Conservation (phyloP, 352 stramenopile species). For the Phytophthora sp. region DNA sequence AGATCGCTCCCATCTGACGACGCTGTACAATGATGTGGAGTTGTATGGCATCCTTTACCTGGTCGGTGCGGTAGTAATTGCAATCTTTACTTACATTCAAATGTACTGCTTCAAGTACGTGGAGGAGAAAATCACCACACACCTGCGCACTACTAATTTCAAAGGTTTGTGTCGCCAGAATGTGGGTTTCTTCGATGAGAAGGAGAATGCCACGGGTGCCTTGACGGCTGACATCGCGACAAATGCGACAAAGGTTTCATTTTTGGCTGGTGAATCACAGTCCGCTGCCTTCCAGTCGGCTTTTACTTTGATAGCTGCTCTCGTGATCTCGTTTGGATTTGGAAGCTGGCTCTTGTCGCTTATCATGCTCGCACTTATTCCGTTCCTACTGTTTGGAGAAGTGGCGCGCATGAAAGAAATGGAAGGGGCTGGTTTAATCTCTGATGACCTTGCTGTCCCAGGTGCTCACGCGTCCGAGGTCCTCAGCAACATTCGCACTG, state of each 20-base stretch:
- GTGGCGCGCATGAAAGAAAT: constrained; percentile 21
- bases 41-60: constrained; percentile 29
- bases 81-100: constrained; percentile 41
- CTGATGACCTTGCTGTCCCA: constrained; percentile 29
- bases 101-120: constrained; percentile 56
- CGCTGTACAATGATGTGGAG: constrained; percentile 40
- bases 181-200: constrained; percentile 77
- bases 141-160: constrained; percentile 53
- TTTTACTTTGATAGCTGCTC: constrained; percentile 47
- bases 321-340: constrained; percentile 67
- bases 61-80: constrained; percentile 31
- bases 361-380: not conserved
- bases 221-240: constrained; percentile 58
- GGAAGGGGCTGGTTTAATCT: constrained; percentile 11
- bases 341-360: constrained; percentile 53
- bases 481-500: constrained; percentile 50
- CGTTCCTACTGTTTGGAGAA: not conserved
- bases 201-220: constrained; percentile 62
- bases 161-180: constrained; percentile 41
- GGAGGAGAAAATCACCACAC: constrained; percentile 48
- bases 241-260: constrained; percentile 45
- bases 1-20: constrained; percentile 24
- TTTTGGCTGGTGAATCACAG: constrained; percentile 50
- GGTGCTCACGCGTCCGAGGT: constrained; percentile 51
- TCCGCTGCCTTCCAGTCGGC: constrained; percentile 47